phyloP scores from a whole-genome alignment of 2,329 filamentous ascomycete genomes.

The Rutstroemia sp. region DNA sequence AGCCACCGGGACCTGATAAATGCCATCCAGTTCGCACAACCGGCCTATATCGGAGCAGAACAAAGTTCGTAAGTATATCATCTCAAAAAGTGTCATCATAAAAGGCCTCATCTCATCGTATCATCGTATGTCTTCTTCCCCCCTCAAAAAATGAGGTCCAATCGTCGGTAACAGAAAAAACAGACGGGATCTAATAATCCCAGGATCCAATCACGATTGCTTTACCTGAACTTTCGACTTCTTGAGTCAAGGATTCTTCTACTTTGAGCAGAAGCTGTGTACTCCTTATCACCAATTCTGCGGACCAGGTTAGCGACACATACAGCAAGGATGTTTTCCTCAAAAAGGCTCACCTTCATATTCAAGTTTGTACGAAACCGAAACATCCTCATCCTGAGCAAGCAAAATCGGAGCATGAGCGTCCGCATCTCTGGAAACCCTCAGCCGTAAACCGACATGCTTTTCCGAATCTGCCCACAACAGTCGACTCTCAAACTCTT shows the following conservation, averaged over 20 bases:
- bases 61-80: constrained; percentile 7
- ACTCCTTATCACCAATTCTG: constrained; percentile 61
- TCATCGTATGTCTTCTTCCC: too few species aligned
- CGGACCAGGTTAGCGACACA: background rate
- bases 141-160: background rate
- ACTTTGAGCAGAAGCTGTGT: constrained; percentile 55
- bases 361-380: constrained; percentile 62
- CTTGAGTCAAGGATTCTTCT: constrained; percentile 56
- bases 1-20: too few species aligned
- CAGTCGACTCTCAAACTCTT: constrained; percentile 37
- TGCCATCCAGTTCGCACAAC: too few species aligned
- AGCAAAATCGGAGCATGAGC: constrained; percentile 43
- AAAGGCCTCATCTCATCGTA: too few species aligned
- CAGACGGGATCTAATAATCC: constrained; percentile 4
- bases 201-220: constrained; percentile 56
- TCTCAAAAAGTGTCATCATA: background rate
- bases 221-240: constrained; percentile 53
- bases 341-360: constrained; percentile 55
- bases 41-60: too few species aligned
- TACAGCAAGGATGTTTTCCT: background rate
- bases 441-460: constrained; percentile 62
- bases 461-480: constrained; percentile 61
- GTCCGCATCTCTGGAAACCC: constrained; percentile 46
- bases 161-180: background rate
- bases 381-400: constrained; percentile 44